phyloP scores from a whole-genome alignment of 768 basidiomycete species.

The Tricholoma matsutake region DNA sequence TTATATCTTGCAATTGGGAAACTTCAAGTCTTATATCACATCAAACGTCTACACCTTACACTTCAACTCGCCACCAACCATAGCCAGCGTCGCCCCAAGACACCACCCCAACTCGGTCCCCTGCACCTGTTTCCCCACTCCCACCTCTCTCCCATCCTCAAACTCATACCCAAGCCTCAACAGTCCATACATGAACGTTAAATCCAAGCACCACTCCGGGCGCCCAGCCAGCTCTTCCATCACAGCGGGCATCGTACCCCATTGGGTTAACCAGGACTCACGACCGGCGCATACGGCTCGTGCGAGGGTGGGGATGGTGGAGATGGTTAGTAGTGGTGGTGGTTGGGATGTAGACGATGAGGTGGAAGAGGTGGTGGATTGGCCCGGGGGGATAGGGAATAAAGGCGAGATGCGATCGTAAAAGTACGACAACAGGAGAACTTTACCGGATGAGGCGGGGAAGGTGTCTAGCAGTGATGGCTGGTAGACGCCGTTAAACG shows the following conservation, averaged over 20 bases:
- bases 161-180: constrained; percentile 91
- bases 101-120: constrained; percentile 96
- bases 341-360: constrained; percentile 1
- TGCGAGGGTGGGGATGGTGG: constrained; percentile 65
- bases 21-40: too few relatives aligned
- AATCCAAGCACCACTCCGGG: constrained; percentile 93
- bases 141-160: constrained; percentile 58
- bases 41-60: constrained; percentile 42
- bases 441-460: constrained; percentile 59
- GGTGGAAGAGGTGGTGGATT: background rate
- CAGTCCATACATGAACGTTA: constrained; percentile 93
- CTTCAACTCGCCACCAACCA: constrained; percentile 60
- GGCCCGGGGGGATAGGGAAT: constrained; percentile 34
- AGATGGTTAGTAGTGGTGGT: constrained; percentile 9
- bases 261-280: constrained; percentile 52
- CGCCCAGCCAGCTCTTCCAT: constrained; percentile 70
- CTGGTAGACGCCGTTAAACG: constrained; percentile 97
- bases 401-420: constrained; percentile 91
- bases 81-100: constrained; percentile 77
- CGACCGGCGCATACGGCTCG: constrained; percentile 71
- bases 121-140: constrained; percentile 81
- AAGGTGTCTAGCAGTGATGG: constrained; percentile 89
- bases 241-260: constrained; percentile 31
- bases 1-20: too few relatives aligned
- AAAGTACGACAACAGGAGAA: constrained; percentile 96